Evolutionary conservation across 495 filamentous ascomycete genomes (phyloP).

Genomic region (Apiosordaria backusii): DNA sequence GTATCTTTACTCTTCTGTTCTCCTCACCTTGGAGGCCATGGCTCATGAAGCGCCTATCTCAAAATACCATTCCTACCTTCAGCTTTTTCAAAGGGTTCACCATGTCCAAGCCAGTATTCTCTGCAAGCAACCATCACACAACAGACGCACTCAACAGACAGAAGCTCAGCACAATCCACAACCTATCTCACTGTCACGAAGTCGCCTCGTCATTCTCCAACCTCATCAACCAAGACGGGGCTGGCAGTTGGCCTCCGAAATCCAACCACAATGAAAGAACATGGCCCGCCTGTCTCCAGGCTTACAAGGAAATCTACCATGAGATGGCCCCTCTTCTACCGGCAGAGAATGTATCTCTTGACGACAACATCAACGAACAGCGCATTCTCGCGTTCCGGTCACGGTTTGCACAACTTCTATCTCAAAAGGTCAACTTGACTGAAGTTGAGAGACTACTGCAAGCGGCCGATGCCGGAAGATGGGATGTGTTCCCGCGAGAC

Average conservation of each 20-base stretch:
- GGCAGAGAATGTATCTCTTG: conserved; percentile 19
- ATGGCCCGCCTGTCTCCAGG: conserved; percentile 28
- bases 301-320: conserved; percentile 37
- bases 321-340: conserved; percentile 33
- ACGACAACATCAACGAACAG: conserved; percentile 22
- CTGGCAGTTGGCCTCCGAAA: conserved; percentile 37
- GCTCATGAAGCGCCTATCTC: background rate
- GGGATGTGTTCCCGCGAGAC: conserved; percentile 29
- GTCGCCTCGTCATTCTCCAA: conserved; percentile 19
- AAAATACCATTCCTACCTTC: background rate
- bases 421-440: conserved; percentile 24
- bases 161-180: conserved; percentile 8
- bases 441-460: conserved; percentile 26
- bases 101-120: background rate
- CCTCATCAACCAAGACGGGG: conserved; percentile 34
- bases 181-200: conserved; percentile 25
- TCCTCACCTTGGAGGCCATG: background rate
- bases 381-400: conserved; percentile 15
- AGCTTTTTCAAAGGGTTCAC: background rate
- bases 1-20: conserved; percentile 6
- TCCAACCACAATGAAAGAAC: conserved; percentile 22
- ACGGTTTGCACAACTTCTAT: conserved; percentile 20
- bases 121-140: background rate
- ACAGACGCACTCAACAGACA: background rate
- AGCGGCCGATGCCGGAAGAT: conserved; percentile 26